phyloP scores from a whole-genome alignment of 2,329 filamentous ascomycete species.

The Apiospora arundinis region DNA sequence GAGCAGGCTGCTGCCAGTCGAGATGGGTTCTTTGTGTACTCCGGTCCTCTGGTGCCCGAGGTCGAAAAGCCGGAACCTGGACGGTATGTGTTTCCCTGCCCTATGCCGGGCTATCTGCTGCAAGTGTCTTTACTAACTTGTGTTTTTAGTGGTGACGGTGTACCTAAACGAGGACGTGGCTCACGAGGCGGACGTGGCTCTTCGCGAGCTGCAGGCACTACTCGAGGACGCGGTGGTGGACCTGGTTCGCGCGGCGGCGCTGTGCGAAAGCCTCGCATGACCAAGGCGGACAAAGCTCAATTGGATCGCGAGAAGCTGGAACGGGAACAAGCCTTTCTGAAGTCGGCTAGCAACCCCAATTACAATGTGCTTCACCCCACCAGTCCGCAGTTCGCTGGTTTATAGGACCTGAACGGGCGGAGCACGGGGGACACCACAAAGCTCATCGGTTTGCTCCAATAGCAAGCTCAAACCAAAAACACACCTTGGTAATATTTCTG shows the following conservation, averaged over 20 bases:
- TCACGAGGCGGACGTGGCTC: slow-evolving; percentile 53
- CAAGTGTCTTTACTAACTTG: slow-evolving; percentile 41
- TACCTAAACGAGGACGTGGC: slow-evolving; percentile 71
- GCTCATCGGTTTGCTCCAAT: background rate
- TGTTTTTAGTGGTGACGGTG: slow-evolving; percentile 68
- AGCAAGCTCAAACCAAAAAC: background rate
- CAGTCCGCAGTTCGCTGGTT: slow-evolving; percentile 42
- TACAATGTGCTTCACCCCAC: slow-evolving; percentile 41
- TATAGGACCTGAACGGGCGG: slow-evolving; percentile 29
- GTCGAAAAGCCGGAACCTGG: slow-evolving; percentile 72
- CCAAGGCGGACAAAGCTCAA: slow-evolving; percentile 82
- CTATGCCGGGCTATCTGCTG: background rate
- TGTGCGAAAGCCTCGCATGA: slow-evolving; percentile 82
- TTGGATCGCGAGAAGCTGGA: slow-evolving; percentile 84
- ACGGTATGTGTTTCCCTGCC: slow-evolving; percentile 50
- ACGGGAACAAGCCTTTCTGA: slow-evolving; percentile 57
- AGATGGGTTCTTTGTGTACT: slow-evolving; percentile 98
- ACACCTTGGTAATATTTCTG: background rate
- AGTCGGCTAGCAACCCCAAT: slow-evolving; percentile 33
- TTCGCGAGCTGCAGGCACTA: slow-evolving; percentile 67
- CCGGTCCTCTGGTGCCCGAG: slow-evolving; percentile 86
- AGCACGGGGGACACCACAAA: background rate
- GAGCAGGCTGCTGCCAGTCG: slow-evolving; percentile 92
- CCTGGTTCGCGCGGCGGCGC: slow-evolving; percentile 79
- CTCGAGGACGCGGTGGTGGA: slow-evolving; percentile 58